Evolutionary conservation across 2,329 filamentous ascomycete genomes (phyloP).

Genomic region (Cadophora sp.): DNA sequence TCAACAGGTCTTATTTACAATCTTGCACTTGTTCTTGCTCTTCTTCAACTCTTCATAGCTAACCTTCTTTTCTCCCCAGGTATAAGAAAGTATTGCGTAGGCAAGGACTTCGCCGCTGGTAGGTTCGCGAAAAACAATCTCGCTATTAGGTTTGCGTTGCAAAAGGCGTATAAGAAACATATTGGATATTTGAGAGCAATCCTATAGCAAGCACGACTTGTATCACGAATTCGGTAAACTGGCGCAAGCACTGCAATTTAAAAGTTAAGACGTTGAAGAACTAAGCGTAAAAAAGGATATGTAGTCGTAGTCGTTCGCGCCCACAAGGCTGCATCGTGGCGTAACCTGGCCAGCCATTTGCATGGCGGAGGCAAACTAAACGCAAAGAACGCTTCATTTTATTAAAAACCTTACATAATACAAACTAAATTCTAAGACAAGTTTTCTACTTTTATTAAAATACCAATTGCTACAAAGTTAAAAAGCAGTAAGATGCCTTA

Average conservation of each 20-base stretch:
- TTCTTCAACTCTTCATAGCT: too few relatives aligned
- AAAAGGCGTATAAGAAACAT: conserved; percentile 39
- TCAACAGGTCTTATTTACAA: neutral
- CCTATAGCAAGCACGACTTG: conserved; percentile 33
- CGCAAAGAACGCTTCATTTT: conserved; percentile 34
- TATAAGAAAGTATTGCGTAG: conserved; percentile 35
- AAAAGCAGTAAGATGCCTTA: too few relatives aligned
- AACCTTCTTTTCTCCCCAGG: neutral
- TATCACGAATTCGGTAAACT: conserved; percentile 16
- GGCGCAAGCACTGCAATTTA: conserved; percentile 32
- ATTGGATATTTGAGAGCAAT: conserved; percentile 28
- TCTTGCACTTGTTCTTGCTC: too few relatives aligned
- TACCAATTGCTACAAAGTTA: too few relatives aligned
- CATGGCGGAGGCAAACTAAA: conserved; percentile 31
- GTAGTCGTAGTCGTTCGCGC: conserved; percentile 27
- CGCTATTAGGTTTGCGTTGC: conserved; percentile 37
- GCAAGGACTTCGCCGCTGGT: conserved; percentile 32
- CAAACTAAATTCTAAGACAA: too few relatives aligned
- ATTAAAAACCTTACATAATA: conserved; percentile 21
- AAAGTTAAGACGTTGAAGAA: conserved; percentile 33
- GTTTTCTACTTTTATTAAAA: too few relatives aligned
- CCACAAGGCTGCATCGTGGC: neutral
- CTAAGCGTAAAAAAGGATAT: conserved; percentile 25
- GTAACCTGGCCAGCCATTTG: conserved; percentile 22
- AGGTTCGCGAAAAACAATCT: conserved; percentile 37